Evolutionary conservation across 768 basidiomycete species (phyloP).

Genomic region (Pleurotus giganteus): DNA sequence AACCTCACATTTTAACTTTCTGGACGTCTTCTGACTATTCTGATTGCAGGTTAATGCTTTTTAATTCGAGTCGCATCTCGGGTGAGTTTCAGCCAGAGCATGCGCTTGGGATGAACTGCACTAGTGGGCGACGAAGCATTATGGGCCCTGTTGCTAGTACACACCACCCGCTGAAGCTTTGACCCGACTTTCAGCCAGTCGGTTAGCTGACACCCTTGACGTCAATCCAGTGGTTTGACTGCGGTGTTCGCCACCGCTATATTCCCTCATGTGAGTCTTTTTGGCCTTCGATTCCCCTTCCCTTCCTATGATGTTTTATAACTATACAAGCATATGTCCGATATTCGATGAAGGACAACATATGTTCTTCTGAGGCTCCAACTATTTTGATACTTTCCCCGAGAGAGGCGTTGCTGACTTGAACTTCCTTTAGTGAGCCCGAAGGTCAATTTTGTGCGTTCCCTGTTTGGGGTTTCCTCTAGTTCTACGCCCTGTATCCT

Average conservation of each 20-base stretch:
- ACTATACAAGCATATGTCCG: constrained; percentile 78
- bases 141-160: constrained; percentile 38
- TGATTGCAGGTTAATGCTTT: constrained; percentile 3
- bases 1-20: constrained; percentile 11
- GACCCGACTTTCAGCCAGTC: constrained; percentile 8
- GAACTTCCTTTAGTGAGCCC: no score
- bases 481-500: no score
- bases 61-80: background rate
- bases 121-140: constrained; percentile 33
- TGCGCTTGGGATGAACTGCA: constrained; percentile 29
- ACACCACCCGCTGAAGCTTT: constrained; percentile 41
- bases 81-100: constrained; percentile 12
- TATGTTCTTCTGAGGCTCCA: constrained; percentile 45
- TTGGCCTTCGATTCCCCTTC: background rate
- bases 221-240: constrained; percentile 8
- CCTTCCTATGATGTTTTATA: constrained; percentile 47
- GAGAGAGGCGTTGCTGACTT: no score
- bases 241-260: background rate
- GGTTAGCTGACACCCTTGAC: background rate
- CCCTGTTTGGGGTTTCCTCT: no score
- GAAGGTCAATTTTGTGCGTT: no score
- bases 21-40: constrained; percentile 1
- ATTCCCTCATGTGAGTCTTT: constrained; percentile 5
- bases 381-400: no score
- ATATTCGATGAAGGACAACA: constrained; percentile 54